Evolutionary conservation across 2,329 filamentous ascomycete species (phyloP).

Genomic region (Botrytis medusae): DNA sequence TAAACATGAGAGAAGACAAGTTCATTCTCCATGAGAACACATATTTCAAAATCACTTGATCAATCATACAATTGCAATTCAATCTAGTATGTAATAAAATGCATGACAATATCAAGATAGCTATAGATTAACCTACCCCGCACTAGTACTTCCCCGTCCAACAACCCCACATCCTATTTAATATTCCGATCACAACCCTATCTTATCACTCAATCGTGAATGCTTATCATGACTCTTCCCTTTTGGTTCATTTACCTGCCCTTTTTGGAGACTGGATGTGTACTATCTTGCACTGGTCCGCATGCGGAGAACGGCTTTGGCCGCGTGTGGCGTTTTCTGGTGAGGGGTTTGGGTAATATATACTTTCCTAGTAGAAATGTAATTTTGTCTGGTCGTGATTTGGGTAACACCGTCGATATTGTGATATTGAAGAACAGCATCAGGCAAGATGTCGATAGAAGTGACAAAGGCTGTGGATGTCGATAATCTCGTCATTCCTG

Average conservation of each 20-base stretch:
- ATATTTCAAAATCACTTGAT: background rate
- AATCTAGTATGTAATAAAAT: conserved; percentile 12
- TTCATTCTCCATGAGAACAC: background rate
- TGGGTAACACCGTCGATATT: background rate
- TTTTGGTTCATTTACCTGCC: conserved; percentile 11
- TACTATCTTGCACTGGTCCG: background rate
- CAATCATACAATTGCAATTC: background rate
- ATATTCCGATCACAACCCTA: background rate
- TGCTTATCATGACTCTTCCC: background rate
- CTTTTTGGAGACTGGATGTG: background rate
- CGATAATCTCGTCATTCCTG: conserved; percentile 56
- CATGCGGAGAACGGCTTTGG: conserved; percentile 19
- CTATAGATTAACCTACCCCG: conserved; percentile 14
- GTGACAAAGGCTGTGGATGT: conserved; percentile 44
- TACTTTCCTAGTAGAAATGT: background rate
- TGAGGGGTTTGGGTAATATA: background rate
- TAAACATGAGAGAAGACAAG: background rate
- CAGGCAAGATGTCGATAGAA: conserved; percentile 18
- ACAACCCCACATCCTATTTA: conserved; percentile 3
- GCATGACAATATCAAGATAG: background rate
- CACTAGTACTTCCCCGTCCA: background rate
- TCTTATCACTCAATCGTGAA: background rate
- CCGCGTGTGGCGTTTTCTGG: background rate
- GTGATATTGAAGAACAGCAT: background rate
- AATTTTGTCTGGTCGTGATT: background rate